Evolutionary conservation across 768 basidiomycete species (phyloP), one percentile per base, ranked within the genome.

Genomic region (Psilocybe cyanescens): DNA sequence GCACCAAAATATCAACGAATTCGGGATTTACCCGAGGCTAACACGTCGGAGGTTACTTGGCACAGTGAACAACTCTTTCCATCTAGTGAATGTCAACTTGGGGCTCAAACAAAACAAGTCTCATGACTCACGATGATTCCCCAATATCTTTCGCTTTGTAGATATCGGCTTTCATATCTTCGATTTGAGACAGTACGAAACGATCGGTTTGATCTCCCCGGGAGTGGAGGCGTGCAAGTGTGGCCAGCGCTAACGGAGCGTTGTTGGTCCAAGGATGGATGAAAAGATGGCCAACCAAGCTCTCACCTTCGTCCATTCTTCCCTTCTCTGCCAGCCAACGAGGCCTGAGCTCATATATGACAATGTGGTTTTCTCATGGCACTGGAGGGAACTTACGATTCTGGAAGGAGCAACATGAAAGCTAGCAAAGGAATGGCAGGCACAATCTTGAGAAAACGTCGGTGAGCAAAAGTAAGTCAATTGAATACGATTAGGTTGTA

Each of bases 271-370:
- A 14, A 29, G 24, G 24, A 24, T 24, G 24, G 37, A 5, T 8
- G 9, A 54, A 6, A n/a, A 7, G 47, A 24, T 24, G 17, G 53
- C n/a, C 9, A 55, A 16, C 31, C 12, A 55, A 37, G 19, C 8
- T 30, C 67, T 3, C 59, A 65, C 80, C 80, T 64, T 85, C 83
- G 3, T 83, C 78, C 37, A 79, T 67, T 5, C 82, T 75, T 8
- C 81, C 83, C 52, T 81, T 80, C 69, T 81, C 78, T 47, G 83
- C 83, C 63, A 86, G 75, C 78, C 81, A 87, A 9, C 85, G 78
- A 1, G 84, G 83, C 8, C 76, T 59, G 2, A 2, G 37, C 19
- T n/a, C 8, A 33, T 19, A 28, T n/a, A 28, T 52, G 9, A 28
- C 14, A 30, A 49, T 35, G 30, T 9, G 29, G 29, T 9, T 24